Evolutionary conservation across 2,329 filamentous ascomycete species (phyloP), one percentile per base, ranked within the genome.

Genomic region (Nothophaeocryptopus gaeumannii): DNA sequence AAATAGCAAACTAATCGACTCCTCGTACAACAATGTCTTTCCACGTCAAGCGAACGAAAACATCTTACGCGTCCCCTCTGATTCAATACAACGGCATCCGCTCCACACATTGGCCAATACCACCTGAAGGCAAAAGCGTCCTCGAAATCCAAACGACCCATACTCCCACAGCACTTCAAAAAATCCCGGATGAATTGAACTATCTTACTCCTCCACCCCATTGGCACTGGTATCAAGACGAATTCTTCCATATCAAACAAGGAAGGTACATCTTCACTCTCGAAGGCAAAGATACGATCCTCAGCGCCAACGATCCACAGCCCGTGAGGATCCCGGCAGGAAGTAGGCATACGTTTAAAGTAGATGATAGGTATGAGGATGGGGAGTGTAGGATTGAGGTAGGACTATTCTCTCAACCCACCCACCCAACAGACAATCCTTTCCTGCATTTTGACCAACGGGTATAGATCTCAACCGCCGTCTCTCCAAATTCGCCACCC

Each of bases 141-240:
- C 49, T 58, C 10, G 63, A 66, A 44, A 61, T 63, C 10, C 63
- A 65, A 39, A 63, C 58, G 10, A 63, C 59, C 5, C 61, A 63
- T 34, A 55, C 46, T 7, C 58, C 63, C 0, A 55, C 53, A 3
- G 54, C 45, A 3, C 37, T 65, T 35, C 58, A 58, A 31, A 58
- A 60, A 31, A 39, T 60, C 5, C 59, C 60, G 8, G 50, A 57
- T 10, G 51, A 57, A 3, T 48, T 56, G 35, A 61, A 63, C 38
- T 57, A 60, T 38, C 38, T 63, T 9, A 57, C 54, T 5, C 61
- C 61, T 1, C 61, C 62, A 9, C 51, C 49, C 8, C 60, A 64
- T 35, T 59, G 56, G 58, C 62, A 65, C 32, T 64, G 63, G 62
- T 60, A 58, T n/a, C 61, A 65, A 41, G 58, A 64, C 26, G 60